Percentiles rank a stretch among this genome's conserved stretches.
These are phyloP conservation scores for Herpotrichia juniperi DNA, from an alignment of 2,329 filamentous ascomycete genomes.

Conservation along the genomic window DNA sequence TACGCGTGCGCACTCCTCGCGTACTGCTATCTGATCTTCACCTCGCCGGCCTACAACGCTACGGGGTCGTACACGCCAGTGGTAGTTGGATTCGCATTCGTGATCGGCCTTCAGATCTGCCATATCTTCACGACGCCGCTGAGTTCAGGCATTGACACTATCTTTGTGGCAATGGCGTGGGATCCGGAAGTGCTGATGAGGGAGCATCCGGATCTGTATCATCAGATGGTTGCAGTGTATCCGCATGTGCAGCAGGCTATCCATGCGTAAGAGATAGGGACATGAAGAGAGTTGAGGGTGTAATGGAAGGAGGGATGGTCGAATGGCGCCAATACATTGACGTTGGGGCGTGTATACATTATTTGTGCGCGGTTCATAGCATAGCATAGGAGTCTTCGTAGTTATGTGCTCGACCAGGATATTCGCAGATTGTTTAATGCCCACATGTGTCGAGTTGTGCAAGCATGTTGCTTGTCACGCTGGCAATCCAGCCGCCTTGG, in stretches of 20 bases:
- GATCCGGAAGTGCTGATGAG: conserved; percentile 75
- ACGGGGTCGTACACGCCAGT: conserved; percentile 73
- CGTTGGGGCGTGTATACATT: too few relatives aligned
- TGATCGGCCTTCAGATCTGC: conserved; percentile 88
- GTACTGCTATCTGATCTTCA: conserved; percentile 86
- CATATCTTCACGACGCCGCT: conserved; percentile 90
- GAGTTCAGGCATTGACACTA: conserved; percentile 86
- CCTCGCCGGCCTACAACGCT: conserved; percentile 77
- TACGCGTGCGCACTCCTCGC: conserved; percentile 82
- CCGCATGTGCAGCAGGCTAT: conserved; percentile 82
- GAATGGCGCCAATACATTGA: too few relatives aligned
- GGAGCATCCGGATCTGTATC: conserved; percentile 82
- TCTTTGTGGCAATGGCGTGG: conserved; percentile 80
- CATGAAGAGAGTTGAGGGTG: neutral
- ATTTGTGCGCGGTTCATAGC: too few relatives aligned
- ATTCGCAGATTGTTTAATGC: too few relatives aligned
- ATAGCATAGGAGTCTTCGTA: too few relatives aligned
- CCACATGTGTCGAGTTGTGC: neutral
- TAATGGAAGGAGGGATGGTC: neutral
- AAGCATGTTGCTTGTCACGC: conserved; percentile 19
- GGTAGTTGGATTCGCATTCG: conserved; percentile 82
- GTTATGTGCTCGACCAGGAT: neutral
- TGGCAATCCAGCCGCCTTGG: conserved; percentile 27
- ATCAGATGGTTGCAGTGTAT: conserved; percentile 79
- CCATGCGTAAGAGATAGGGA: conserved; percentile 54